A percentile compares a stretch with the other conserved stretches of the same genome.
phyloP scores from a whole-genome alignment of 2,329 filamentous ascomycete genomes.

The Ceratocystis destructans region DNA sequence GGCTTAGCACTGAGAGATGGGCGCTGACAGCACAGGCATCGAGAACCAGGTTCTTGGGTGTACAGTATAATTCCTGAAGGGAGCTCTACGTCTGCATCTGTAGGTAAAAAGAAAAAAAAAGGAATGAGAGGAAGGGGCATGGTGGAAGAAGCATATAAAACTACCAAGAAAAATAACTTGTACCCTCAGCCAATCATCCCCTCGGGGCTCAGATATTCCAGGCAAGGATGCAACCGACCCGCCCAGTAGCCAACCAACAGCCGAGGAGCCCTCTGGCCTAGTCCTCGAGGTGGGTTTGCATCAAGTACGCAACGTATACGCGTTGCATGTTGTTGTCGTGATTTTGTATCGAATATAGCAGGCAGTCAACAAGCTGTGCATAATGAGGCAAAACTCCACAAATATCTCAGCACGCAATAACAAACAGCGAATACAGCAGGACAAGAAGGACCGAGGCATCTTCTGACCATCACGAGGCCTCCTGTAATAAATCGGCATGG shows the following conservation, averaged over 20 bases:
- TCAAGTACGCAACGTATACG: neutral
- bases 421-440: neutral
- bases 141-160: neutral
- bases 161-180: neutral
- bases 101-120: neutral
- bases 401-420: neutral
- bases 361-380: neutral
- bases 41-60: constrained; percentile 11
- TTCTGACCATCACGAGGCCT: neutral
- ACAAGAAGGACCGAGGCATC: neutral
- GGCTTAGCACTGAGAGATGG: neutral
- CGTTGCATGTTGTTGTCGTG: neutral
- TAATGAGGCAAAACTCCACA: neutral
- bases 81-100: neutral
- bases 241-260: neutral
- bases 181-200: neutral
- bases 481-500: neutral
- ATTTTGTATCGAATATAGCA: neutral
- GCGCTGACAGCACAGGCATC: neutral
- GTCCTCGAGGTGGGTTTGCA: neutral
- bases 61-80: neutral
- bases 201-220: neutral
- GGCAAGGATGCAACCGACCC: neutral
- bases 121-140: neutral
- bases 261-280: neutral